Conservation (phyloP, 2,329 filamentous ascomycete species). For the Talaromyces sp. region DNA sequence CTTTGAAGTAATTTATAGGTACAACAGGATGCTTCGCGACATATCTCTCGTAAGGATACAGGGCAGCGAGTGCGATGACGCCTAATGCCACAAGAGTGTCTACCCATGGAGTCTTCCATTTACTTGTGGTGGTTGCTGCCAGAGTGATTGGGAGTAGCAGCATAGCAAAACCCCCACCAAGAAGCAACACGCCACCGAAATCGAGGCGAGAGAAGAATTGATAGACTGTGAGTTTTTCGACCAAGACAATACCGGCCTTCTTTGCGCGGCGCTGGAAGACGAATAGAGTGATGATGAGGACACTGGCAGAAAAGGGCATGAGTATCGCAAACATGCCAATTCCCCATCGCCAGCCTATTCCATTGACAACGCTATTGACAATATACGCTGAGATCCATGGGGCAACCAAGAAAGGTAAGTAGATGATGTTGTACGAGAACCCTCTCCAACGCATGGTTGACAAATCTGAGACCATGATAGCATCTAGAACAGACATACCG, state of each 20-base stretch:
- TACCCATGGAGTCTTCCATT: conserved; percentile 45
- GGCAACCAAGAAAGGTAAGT: conserved; percentile 36
- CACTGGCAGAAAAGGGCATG: conserved; percentile 33
- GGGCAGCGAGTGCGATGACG: conserved; percentile 33
- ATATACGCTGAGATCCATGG: conserved; percentile 40
- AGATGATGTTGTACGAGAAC: conserved; percentile 34
- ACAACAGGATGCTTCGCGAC: conserved; percentile 43
- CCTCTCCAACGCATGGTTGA: conserved; percentile 37
- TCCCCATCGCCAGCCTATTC: conserved; percentile 43
- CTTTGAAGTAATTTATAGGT: conserved; percentile 43
- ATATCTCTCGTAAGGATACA: conserved; percentile 46
- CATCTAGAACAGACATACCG: conserved; percentile 36
- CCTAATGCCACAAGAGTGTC: conserved; percentile 43
- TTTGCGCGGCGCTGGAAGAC: conserved; percentile 32
- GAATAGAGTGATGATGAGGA: conserved; percentile 34
- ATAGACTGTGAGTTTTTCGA: conserved; percentile 19
- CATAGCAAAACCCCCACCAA: conserved; percentile 45
- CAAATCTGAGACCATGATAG: conserved; percentile 39
- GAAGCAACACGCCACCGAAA: conserved; percentile 40
- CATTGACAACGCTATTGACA: conserved; percentile 33
- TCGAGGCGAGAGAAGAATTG: conserved; percentile 32
- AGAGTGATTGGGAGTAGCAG: conserved; percentile 47
- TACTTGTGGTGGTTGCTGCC: conserved; percentile 34
- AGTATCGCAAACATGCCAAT: conserved; percentile 42
- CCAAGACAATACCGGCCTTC: conserved; percentile 22